These are phyloP conservation scores for Stachybotrys chartarum DNA, from an alignment of 2,329 filamentous ascomycete species.

Conservation along the genomic window DNA sequence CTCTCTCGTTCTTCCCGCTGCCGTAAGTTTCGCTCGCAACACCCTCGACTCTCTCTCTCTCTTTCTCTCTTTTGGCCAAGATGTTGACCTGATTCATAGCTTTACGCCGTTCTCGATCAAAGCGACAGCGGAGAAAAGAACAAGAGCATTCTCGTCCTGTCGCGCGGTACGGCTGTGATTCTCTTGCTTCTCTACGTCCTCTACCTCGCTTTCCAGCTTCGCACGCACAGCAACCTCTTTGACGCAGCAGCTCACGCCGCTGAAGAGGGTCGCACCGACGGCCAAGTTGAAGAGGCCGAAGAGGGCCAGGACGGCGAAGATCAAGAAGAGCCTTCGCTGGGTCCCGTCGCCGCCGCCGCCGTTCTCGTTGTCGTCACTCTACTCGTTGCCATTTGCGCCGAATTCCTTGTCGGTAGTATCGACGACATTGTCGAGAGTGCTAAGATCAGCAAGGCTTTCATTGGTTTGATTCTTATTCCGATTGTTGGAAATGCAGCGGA, in stretches of 20 bases:
- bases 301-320: conserved; percentile 10
- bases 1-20: conserved; percentile 72
- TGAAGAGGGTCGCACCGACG: conserved; percentile 26
- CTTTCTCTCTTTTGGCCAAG: background rate
- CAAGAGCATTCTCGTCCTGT: conserved; percentile 60
- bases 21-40: conserved; percentile 32
- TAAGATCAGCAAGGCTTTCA: conserved; percentile 72
- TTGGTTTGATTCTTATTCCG: conserved; percentile 70
- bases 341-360: conserved; percentile 54
- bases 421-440: conserved; percentile 62
- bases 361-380: conserved; percentile 65
- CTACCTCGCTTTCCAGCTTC: conserved; percentile 73
- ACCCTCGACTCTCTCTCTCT: background rate
- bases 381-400: conserved; percentile 65
- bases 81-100: conserved; percentile 26
- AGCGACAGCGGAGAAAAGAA: conserved; percentile 33
- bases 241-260: conserved; percentile 44
- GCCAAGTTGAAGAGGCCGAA: background rate
- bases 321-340: conserved; percentile 45
- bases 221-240: conserved; percentile 67
- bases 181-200: conserved; percentile 67
- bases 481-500: conserved; percentile 78
- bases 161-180: conserved; percentile 69
- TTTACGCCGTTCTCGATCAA: conserved; percentile 57
- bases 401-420: conserved; percentile 71